Evolutionary conservation across 2,329 filamentous ascomycete genomes (phyloP), one percentile per base, ranked within the genome.

Genomic region (Alternaria gaisen): DNA sequence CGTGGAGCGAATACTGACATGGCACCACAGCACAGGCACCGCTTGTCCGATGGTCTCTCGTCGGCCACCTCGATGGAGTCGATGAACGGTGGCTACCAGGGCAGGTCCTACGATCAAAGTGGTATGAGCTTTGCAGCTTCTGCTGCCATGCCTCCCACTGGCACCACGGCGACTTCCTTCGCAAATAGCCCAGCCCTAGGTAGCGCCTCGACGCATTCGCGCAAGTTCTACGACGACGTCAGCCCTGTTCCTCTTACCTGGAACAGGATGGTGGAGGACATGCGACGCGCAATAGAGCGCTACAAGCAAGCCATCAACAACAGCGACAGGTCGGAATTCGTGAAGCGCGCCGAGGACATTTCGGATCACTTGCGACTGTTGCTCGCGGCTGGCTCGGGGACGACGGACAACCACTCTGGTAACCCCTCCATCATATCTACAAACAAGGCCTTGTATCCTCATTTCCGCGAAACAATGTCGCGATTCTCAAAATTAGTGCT

Each of bases 401-500:
- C 95, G 2, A 99, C 95, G 0, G 95, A 99, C 80, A 99, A 99
- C 75, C 95, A 99, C 78, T 98, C 95, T 20, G 95, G 95, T 42
- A 97, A 98, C 70, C 95, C 95, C 5, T 98, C 95, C n/a, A 97
- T 99, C 72, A 99, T 99, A 61, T 97, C 94, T 7, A 96, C 93
- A 5, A 99, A 99, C 83, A 98, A 98, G 79, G 92, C 93, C 0
- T 83, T 99, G 16, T 98, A 98, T 75, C 95, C 95, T 24, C 94
- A 98, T 79, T 99, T 99, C 80, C 87, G 95, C 55, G 95, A 98
- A 76, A 98, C 98, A 90, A 99, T 99, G 95, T 98, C 95, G 44
- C 94, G 97, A 72, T 99, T 99, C 78, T 98, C 95, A n/a, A 99
- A 99, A 79, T 85, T 99, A 10, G 95, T 99, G 44, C 90, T 99